phyloP scores from a whole-genome alignment of 306 rosid genomes.

The Corylus avellana region DNA sequence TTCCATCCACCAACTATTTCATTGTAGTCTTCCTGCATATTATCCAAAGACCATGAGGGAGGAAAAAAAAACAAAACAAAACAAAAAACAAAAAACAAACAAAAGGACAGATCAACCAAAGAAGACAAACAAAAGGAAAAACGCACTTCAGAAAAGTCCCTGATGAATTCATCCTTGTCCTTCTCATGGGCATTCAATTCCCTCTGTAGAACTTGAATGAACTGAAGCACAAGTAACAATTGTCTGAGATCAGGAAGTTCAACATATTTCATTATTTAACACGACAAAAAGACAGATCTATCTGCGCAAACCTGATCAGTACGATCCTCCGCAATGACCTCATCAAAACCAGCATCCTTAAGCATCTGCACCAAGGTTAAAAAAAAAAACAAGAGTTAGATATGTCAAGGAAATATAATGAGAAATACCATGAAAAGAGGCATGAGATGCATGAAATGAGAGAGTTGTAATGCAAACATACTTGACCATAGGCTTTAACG shows the following conservation, averaged over 20 bases:
- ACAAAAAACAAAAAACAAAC: background rate
- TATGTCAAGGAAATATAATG: conserved; percentile 20
- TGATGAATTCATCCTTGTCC: conserved; percentile 57
- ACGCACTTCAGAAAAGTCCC: conserved; percentile 72
- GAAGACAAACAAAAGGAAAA: conserved; percentile 5
- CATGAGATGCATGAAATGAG: background rate
- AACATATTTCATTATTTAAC: background rate
- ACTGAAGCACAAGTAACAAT: conserved; percentile 46
- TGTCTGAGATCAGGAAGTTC: conserved; percentile 19
- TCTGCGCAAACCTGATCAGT: conserved; percentile 64
- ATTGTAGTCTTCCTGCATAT: conserved; percentile 56
- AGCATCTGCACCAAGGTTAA: conserved; percentile 65
- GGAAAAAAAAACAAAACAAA: background rate
- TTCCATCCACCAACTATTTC: conserved; percentile 59
- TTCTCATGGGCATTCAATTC: conserved; percentile 68
- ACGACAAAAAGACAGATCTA: conserved; percentile 2
- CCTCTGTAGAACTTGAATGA: conserved; percentile 55
- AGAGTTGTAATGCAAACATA: conserved; percentile 23
- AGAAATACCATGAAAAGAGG: conserved; percentile 1
- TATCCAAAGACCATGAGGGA: background rate
- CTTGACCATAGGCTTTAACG: conserved; percentile 65
- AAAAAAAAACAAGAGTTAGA: background rate
- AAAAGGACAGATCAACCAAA: background rate
- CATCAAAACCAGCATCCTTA: conserved; percentile 73
- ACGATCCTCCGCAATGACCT: conserved; percentile 72